A percentile compares a stretch with the other conserved stretches of the same genome.
Conservation (phyloP, 352 stramenopile genomes). For the Phytophthora pisi region DNA sequence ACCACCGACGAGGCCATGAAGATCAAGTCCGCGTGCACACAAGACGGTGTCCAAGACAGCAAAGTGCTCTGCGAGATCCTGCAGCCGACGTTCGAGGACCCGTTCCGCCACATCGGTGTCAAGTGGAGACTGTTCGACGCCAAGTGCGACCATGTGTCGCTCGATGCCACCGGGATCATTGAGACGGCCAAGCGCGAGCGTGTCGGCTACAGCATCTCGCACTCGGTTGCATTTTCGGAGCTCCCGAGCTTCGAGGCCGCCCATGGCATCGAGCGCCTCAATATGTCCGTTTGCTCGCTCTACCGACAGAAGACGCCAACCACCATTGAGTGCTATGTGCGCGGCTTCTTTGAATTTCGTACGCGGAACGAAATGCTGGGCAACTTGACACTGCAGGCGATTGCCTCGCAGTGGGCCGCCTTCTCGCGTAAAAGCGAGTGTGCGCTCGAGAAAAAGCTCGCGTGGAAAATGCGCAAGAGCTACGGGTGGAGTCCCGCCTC, state of each 20-base stretch:
- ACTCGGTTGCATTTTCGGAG: constrained; percentile 41
- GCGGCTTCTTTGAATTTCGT: constrained; percentile 31
- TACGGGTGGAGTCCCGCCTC: constrained; percentile 18
- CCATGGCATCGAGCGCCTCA: constrained; percentile 31
- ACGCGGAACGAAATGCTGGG: constrained; percentile 21
- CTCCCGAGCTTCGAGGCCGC: constrained; percentile 22
- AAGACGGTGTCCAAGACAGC: constrained; percentile 26
- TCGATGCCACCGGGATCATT: constrained; percentile 32
- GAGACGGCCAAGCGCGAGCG: constrained; percentile 21
- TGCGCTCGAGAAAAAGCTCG: constrained; percentile 36
- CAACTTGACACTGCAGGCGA: constrained; percentile 21
- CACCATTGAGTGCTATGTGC: constrained; percentile 42
- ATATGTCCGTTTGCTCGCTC: constrained; percentile 39
- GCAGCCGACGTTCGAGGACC: constrained; percentile 25
- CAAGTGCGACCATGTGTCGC: constrained; percentile 24
- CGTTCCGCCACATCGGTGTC: constrained; percentile 31
- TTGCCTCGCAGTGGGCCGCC: constrained; percentile 24
- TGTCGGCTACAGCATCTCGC: constrained; percentile 41
- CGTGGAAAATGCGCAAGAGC: constrained; percentile 29
- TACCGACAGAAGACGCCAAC: constrained; percentile 27
- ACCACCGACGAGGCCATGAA: constrained; percentile 28
- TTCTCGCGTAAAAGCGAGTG: constrained; percentile 31
- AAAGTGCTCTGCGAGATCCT: constrained; percentile 31
- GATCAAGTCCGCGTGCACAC: constrained; percentile 22
- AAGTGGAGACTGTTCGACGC: constrained; percentile 34